Base-by-base conservation (phyloP, 495 filamentous ascomycete genomes). In the Clohesyomyces aquaticus region DNA sequence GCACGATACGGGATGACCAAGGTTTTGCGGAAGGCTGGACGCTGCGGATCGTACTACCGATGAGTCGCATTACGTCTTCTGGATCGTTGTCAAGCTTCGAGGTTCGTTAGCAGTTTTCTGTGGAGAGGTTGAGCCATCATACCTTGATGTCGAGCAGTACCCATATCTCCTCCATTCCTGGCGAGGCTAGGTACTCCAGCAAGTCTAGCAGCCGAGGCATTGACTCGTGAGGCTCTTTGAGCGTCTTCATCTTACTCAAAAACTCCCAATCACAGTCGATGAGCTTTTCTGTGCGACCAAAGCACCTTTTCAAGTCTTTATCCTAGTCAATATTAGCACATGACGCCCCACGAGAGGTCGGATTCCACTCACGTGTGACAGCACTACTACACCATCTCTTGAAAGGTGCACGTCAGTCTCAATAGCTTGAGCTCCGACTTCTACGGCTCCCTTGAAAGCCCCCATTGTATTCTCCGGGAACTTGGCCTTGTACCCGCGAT, bases 121-220 rank as follows among this genome's bases (percentile, higher is more conserved):
- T n/a, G 3, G 14, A 55, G 26, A 28, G 47, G 27, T 4, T 47
- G 38, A 27, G n/a, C n/a, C 19, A 19, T 53, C 49, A 9, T 75
- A 91, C 87, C 76, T 98, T 98, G 69, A 98, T 90, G 72, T 98
- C 93, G 0, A 98, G 79, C 45, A 98, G 73, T 2, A 93, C 52
- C 93, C 93, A 96, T 3, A 91, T 77, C 42, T 87, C 69, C 66
- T 89, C 84, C 10, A 78, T 55, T 0, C 76, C 82, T 0, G 86
- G 85, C 28, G 81, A 71, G 16, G 82, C 80, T 32, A 98, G 72
- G 59, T 87, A 93, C 45, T 83, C 78, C 1, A 97, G 77, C 42
- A 97, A 76, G 65, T 97, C 93, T n/a, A 72, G 54, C 18, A 98
- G 76, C 1, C 88, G 79, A 1, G 91, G 84, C 83, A 97, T 89